These are phyloP conservation scores for Heliophila coronopifolia DNA, from an alignment of 441 rosid genomes.

Conservation along the genomic window DNA sequence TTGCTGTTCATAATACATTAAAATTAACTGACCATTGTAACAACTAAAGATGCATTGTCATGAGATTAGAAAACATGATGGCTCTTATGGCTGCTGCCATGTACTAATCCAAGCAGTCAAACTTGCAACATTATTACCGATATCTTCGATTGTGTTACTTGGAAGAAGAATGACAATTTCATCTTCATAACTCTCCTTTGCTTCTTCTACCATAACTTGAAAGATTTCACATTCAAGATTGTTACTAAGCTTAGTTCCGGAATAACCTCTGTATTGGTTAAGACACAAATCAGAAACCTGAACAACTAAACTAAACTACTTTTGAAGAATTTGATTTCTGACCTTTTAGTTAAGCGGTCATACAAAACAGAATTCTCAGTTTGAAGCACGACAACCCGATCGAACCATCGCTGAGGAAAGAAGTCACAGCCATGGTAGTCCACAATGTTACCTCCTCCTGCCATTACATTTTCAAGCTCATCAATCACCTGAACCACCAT, in stretches of 20 bases:
- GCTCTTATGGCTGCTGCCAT: slow-evolving; percentile 45
- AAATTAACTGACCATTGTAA: background rate
- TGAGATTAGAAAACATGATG: background rate
- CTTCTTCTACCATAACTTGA: slow-evolving; percentile 79
- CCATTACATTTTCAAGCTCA: slow-evolving; percentile 84
- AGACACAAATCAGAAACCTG: slow-evolving; percentile 6
- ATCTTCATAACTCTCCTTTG: slow-evolving; percentile 64
- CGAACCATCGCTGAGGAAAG: slow-evolving; percentile 86
- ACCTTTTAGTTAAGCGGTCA: slow-evolving; percentile 83
- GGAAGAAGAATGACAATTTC: slow-evolving; percentile 49
- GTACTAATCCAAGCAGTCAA: slow-evolving; percentile 59
- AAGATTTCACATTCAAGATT: slow-evolving; percentile 82
- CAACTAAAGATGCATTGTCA: background rate
- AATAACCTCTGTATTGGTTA: slow-evolving; percentile 51
- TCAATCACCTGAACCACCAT: slow-evolving; percentile 59
- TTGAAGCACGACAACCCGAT: slow-evolving; percentile 75
- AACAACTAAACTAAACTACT: background rate
- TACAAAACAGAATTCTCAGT: slow-evolving; percentile 65
- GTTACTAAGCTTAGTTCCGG: slow-evolving; percentile 68
- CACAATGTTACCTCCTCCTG: slow-evolving; percentile 73
- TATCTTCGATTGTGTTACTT: slow-evolving; percentile 65
- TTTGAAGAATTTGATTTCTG: background rate
- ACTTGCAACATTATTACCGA: slow-evolving; percentile 44
- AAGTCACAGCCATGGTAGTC: slow-evolving; percentile 95
- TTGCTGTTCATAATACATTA: too few species aligned